A percentile compares a stretch with the other conserved stretches of the same genome.
Evolutionary conservation across 768 basidiomycete species (phyloP).

Genomic region (Tylopilus plumbeoviolaceoides): DNA sequence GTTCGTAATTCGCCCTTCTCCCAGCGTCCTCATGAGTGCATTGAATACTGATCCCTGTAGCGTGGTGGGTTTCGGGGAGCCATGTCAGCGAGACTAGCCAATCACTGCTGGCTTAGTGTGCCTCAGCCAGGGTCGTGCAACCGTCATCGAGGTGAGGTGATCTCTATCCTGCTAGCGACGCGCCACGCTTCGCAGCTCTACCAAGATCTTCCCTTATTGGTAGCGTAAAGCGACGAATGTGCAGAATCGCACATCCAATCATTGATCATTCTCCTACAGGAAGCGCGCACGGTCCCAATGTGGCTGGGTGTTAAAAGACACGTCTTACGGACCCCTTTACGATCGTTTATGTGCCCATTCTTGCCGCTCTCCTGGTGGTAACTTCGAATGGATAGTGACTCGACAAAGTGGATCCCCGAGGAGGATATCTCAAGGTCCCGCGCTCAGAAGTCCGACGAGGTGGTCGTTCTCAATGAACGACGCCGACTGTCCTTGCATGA

Average conservation of each 20-base stretch:
- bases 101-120: not conserved
- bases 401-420: not conserved
- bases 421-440: not conserved
- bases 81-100: not conserved
- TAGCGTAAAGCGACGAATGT: constrained; percentile 19
- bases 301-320: constrained; percentile 13
- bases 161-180: not conserved
- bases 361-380: not conserved
- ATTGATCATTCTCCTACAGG: not conserved
- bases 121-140: constrained; percentile 2
- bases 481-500: constrained; percentile 76
- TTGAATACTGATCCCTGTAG: not conserved
- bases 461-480: constrained; percentile 52
- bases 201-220: constrained; percentile 6
- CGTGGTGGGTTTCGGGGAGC: not conserved
- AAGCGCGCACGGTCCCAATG: constrained; percentile 4
- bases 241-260: constrained; percentile 3
- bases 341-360: not conserved
- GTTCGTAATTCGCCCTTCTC: constrained; percentile 1
- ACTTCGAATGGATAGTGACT: constrained; percentile 12
- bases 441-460: not conserved
- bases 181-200: not conserved
- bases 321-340: not conserved
- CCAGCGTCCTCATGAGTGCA: not conserved
- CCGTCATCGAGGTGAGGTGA: not conserved